These are phyloP conservation scores for Lactarius tabidus DNA, from an alignment of 768 basidiomycete genomes.

Conservation along the genomic window DNA sequence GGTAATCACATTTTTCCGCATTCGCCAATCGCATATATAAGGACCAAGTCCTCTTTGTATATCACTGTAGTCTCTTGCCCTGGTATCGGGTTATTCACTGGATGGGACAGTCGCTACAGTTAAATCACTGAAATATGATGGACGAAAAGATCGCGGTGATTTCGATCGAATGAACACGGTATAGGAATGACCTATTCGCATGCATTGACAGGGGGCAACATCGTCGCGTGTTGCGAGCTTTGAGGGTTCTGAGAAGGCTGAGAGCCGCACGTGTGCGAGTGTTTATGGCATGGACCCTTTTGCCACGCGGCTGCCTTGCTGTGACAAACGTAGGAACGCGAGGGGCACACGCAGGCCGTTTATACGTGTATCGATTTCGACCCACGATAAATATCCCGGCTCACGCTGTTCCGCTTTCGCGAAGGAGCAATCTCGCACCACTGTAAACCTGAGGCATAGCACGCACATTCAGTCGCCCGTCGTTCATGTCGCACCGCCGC, in stretches of 20 bases:
- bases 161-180: not conserved
- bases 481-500: conserved; percentile 9
- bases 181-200: conserved; percentile 1
- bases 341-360: conserved; percentile 3
- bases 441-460: not conserved
- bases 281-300: conserved; percentile 2
- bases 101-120: not conserved
- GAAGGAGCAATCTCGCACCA: not conserved
- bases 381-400: conserved; percentile 6
- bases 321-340: conserved; percentile 5
- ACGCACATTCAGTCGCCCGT: not conserved
- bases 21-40: not conserved
- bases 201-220: not conserved
- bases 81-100: not conserved
- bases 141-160: too few relatives aligned
- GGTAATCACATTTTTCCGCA: not conserved
- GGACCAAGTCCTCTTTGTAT: conserved; percentile 7
- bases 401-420: not conserved
- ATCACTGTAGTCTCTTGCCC: conserved; percentile 1
- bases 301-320: conserved; percentile 22
- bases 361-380: not conserved
- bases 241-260: not conserved
- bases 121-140: conserved; percentile 14
- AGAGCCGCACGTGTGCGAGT: not conserved
- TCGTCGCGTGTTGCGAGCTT: conserved; percentile 4